Base-by-base conservation (phyloP, 345 rosid genomes). In the Salix viminalis region DNA sequence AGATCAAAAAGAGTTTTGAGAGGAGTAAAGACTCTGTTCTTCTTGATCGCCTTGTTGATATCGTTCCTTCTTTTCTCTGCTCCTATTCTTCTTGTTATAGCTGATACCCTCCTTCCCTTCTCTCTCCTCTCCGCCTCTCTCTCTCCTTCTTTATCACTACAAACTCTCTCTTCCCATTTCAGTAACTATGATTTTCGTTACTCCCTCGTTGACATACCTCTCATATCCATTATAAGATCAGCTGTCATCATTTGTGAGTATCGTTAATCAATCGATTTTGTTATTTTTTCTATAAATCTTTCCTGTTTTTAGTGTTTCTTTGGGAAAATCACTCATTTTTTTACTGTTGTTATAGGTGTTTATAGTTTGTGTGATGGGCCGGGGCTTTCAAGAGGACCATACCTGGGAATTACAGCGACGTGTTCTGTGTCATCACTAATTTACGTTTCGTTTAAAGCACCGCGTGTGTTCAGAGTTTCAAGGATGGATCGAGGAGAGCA, bases 321-420 rank as follows among this genome's bases (percentile, higher is more conserved):
- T 15, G 64, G 24, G 15, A 32, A 30, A 5, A 21, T 23, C 6
- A 54, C 11, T 68, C 10, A 32, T 6, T 62, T 48, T 13, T 32
- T 39, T 58, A 1, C 8, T 56, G 37, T 13, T 69, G 19, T 37
- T 23, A 12, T 69, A 96, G 98, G 96, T 79, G 96, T 96, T 65
- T 96, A 96, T 52, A 86, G 96, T 28, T 73, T 96, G 4, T 96
- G 97, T 60, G 96, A 93, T 34, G 97, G 96, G n/a, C 99, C 96
- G 3, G 86, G 85, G 50, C 76, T 89, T 5, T 91, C 96, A 1
- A 78, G 89, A 64, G 98, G 98, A 26, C 98, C 98, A 6, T 96
- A 96, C 76, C 48, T 96, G 73, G 90, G 86, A 37, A 88, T 92
- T 36, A 91, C 98, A 4, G 86, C 86, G 71, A 79, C 87, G 0